Evolutionary conservation across 2,329 filamentous ascomycete species (phyloP), one percentile per base, ranked within the genome.

Genomic region (Aspergillus ochraceoroseus): DNA sequence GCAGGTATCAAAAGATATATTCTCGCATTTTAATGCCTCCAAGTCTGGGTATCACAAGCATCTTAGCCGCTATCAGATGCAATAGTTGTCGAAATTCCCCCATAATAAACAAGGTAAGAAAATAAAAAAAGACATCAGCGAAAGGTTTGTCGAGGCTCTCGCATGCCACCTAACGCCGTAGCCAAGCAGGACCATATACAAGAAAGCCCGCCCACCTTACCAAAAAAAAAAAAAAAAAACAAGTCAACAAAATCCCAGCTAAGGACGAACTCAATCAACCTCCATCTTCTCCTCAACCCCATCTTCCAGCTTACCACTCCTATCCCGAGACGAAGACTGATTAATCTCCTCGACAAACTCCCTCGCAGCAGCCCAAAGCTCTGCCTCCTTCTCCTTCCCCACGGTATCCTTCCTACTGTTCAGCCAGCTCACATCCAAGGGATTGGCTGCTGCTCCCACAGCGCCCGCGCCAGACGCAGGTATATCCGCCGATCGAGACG

Each of bases 351-450:
- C 72, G 27, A 85, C 58, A 47, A 83, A 73, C 31, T 64, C 65
- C 52, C 71, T 76, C 27, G 78, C 75, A 50, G 76, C 74, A 22
- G 71, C 73, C 79, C 90, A 83, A 30, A 94, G 68, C 66, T 95
- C 87, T 2, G 78, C 77, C 58, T 94, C 87, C 74, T 90, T 92
- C 48, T 87, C 83, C 55, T 82, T 78, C 41, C 86, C 86, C 14
- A 94, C 85, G 48, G 83, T 83, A 48, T 85, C 83, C 46, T 85
- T 87, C 42, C 87, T 77, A 55, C 86, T 89, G 60, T 95, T 96
- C 54, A 96, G 66, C 79, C 85, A 90, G 20, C 89, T 89, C 9
- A 94, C 82, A 59, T 95, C 89, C 38, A 95, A 71, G 68, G 26
- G 80, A 72, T 59, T 79, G 52, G 49, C 43, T 13, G 47, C 43